phyloP scores from a whole-genome alignment of 2,329 filamentous ascomycete genomes.

The Cordyceps tenuipes region DNA sequence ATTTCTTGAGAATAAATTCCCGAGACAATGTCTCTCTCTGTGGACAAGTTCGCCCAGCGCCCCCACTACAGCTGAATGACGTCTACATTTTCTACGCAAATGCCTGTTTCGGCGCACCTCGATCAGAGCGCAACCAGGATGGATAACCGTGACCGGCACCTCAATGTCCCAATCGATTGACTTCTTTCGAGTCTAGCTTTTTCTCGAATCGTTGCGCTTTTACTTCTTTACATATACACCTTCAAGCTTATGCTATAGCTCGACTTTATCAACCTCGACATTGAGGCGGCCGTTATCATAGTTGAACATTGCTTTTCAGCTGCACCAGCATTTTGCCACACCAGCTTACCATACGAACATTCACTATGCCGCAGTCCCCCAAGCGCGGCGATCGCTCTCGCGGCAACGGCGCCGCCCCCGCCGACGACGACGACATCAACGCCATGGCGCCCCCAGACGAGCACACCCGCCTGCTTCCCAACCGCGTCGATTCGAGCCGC shows the following conservation, averaged over 20 bases:
- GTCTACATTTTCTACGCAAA: conserved; percentile 1
- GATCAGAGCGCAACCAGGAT: background rate
- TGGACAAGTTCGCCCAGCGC: background rate
- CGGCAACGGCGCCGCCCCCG: background rate
- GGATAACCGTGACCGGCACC: background rate
- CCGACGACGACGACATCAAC: conserved; percentile 18
- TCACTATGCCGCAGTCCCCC: conserved; percentile 3
- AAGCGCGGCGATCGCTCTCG: conserved; percentile 1
- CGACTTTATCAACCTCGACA: background rate
- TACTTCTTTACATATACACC: background rate
- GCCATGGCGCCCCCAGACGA: conserved; percentile 34
- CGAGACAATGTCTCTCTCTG: background rate
- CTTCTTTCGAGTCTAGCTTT: background rate
- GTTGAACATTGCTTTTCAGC: no score
- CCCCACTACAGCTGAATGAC: conserved; percentile 2
- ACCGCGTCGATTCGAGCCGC: conserved; percentile 46
- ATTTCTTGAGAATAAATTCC: no score
- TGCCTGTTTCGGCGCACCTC: conserved; percentile 2
- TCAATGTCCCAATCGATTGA: background rate
- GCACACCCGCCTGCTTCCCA: conserved; percentile 60
- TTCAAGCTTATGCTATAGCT: background rate
- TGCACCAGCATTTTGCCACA: background rate
- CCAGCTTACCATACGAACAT: background rate
- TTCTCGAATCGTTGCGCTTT: background rate
- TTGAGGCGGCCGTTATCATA: no score